Evolutionary conservation across 352 stramenopile species (phyloP).

Genomic region (Phytophthora tentaculata): DNA sequence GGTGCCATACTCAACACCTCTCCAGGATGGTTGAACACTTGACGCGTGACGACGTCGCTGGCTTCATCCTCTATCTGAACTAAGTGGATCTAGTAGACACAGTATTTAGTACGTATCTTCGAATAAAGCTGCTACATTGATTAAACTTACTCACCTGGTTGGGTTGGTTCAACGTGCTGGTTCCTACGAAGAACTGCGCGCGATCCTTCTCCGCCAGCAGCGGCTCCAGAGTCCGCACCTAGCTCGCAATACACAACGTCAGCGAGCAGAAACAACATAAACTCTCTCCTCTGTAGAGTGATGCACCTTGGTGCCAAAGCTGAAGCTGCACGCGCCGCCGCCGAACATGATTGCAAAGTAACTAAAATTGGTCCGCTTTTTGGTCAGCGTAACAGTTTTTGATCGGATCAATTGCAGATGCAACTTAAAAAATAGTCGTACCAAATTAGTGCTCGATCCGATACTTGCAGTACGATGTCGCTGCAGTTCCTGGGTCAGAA

Average conservation of each 20-base stretch:
- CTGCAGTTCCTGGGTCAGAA: constrained; percentile 88
- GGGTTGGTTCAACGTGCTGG: constrained; percentile 59
- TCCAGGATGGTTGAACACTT: constrained; percentile 50
- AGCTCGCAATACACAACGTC: neutral
- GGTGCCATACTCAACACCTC: constrained; percentile 61
- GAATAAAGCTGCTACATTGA: neutral
- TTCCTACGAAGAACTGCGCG: constrained; percentile 74
- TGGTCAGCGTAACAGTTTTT: too few species aligned
- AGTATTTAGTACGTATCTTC: constrained; percentile 15
- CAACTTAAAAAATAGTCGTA: too few species aligned
- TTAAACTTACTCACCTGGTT: constrained; percentile 55
- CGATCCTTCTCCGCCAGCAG: constrained; percentile 67
- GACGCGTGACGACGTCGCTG: constrained; percentile 45
- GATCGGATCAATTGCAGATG: too few species aligned
- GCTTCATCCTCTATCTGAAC: constrained; percentile 57
- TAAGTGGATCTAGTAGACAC: constrained; percentile 50
- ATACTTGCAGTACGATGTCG: constrained; percentile 47
- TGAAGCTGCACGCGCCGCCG: constrained; percentile 44
- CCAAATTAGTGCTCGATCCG: neutral
- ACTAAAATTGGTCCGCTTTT: too few species aligned
- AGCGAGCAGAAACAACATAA: neutral
- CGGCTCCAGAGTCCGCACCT: constrained; percentile 76
- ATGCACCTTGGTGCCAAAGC: constrained; percentile 48
- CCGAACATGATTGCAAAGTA: constrained; percentile 51
- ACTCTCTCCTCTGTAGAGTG: neutral